These are phyloP conservation scores for Melaleuca quinquenervia DNA, from an alignment of 345 rosid genomes.

Conservation along the genomic window DNA sequence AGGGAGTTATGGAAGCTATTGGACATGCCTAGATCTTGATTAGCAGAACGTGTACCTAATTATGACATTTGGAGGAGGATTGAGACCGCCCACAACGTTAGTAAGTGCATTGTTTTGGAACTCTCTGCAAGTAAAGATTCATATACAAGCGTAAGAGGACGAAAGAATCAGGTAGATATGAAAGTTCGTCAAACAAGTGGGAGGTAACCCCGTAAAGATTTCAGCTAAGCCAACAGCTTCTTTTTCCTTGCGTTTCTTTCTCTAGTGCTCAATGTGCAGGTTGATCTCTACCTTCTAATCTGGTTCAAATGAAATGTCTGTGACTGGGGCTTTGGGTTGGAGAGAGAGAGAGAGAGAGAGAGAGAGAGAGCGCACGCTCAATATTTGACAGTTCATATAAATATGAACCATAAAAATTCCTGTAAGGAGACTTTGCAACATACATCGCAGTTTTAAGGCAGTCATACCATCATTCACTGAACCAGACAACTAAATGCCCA, in stretches of 20 bases:
- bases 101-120: slow-evolving; percentile 35
- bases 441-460: background rate
- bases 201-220: background rate
- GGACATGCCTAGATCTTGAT: background rate
- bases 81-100: slow-evolving; percentile 23
- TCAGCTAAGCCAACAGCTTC: background rate
- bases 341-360: too few species aligned
- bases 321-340: background rate
- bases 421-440: background rate
- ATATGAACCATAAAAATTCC: background rate
- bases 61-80: slow-evolving; percentile 41
- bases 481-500: background rate
- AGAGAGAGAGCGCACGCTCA: background rate
- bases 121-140: slow-evolving; percentile 24
- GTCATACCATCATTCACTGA: background rate
- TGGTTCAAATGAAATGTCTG: background rate
- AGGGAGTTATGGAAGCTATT: background rate
- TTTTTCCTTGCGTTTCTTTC: background rate
- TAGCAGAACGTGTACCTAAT: slow-evolving; percentile 16
- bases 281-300: background rate
- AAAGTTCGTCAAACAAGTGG: background rate
- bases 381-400: background rate
- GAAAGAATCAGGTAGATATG: background rate
- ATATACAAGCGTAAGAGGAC: background rate
- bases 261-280: background rate